Evolutionary conservation across 2,329 filamentous ascomycete genomes (phyloP), one percentile per base, ranked within the genome.

Genomic region (Xylariomycetidae sp.): DNA sequence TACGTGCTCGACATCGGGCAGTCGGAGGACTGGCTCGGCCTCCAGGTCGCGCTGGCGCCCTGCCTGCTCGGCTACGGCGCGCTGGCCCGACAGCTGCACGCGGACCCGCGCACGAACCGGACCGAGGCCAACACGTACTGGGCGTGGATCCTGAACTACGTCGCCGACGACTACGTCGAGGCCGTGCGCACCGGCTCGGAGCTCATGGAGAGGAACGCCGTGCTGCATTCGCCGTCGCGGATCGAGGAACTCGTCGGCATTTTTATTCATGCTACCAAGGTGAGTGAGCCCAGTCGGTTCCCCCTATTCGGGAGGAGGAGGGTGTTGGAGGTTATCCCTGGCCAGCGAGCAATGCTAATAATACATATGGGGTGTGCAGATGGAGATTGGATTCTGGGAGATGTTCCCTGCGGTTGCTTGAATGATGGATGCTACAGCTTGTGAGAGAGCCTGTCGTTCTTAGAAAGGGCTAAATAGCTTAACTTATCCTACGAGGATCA

Each of bases 131-230:
- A 90, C 56, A 69, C 64, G 13, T 97, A 94, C 64, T 92, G 85
- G 82, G 74, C 80, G 28, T 97, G 90, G 90, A 87, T 97, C 45
- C 71, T 89, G 54, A 94, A 87, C 52, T 97, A 96, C 54, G 76
- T 85, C 12, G 84, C 81, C 3, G 80, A 86, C 1, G 85, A 92
- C 55, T 96, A 94, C 46, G 63, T 69, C 1, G 69, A 80, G 41
- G 85, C 86, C 5, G 85, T 94, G 34, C 68, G 67, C 43, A 69
- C 77, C 3, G 87, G 86, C 15, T 77, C 72, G 85, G 85, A 77
- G 40, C 61, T 94, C 18, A 69, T 96, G 7, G 90, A 96, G 59
- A 74, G 77, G 46, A 73, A 88, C 51, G 80, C 85, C 12, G 64
- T 72, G n/a, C 64, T 78, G 30, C 84, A 90, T 46, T 89, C 86